phyloP scores from a whole-genome alignment of 1,284 basidiomycete genomes.

The Sanghuangporus baumii region DNA sequence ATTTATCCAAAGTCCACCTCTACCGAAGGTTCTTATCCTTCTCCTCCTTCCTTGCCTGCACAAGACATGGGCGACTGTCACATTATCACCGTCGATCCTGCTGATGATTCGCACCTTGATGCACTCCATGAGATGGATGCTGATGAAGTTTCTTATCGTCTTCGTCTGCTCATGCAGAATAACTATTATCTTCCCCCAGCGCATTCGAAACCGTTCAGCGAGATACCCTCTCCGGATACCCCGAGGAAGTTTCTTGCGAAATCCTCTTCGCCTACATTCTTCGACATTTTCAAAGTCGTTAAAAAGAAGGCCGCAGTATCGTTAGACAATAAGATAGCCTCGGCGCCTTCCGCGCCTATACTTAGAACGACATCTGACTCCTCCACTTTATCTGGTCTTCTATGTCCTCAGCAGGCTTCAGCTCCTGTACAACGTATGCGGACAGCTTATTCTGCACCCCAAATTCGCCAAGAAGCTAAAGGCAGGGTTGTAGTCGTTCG shows the following conservation, averaged over 20 bases:
- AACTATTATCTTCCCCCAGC: constrained; percentile 81
- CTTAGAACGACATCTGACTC: constrained; percentile 60
- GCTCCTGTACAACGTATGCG: constrained; percentile 38
- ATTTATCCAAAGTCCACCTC: constrained; percentile 65
- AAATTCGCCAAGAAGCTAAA: constrained; percentile 29
- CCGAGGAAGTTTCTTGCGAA: constrained; percentile 38
- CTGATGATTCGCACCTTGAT: constrained; percentile 22
- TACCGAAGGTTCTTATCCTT: constrained; percentile 45
- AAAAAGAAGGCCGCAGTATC: constrained; percentile 36
- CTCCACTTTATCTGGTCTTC: constrained; percentile 37
- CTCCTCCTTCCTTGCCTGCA: constrained; percentile 47
- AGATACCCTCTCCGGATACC: constrained; percentile 34
- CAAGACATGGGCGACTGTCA: constrained; percentile 37
- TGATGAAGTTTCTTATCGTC: constrained; percentile 77
- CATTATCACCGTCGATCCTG: constrained; percentile 43
- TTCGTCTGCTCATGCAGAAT: constrained; percentile 75
- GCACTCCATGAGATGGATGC: constrained; percentile 50
- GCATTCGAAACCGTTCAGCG: constrained; percentile 69
- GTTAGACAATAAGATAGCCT: constrained; percentile 23
- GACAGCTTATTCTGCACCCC: constrained; percentile 24
- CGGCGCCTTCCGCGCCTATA: constrained; percentile 40
- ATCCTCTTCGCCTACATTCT: constrained; percentile 48
- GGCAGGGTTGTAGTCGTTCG: constrained; percentile 70
- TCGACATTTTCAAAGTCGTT: constrained; percentile 61
- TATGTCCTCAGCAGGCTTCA: constrained; percentile 20